A percentile compares a stretch with the other conserved stretches of the same genome.
phyloP scores from a whole-genome alignment of 306 rosid genomes.

The Medicago arabica region DNA sequence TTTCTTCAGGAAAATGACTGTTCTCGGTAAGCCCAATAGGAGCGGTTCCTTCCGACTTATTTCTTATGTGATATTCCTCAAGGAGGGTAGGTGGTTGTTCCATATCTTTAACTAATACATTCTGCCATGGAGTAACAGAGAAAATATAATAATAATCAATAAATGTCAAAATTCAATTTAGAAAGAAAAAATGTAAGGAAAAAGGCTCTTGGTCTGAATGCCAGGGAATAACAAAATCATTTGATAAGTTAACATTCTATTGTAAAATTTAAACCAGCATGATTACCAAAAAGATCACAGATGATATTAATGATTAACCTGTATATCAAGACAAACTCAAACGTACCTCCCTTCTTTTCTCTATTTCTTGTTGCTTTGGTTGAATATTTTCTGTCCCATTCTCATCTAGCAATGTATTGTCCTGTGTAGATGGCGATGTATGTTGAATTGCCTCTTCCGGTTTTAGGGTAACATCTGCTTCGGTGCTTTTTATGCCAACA shows the following conservation, averaged over 20 bases:
- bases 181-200: conserved; percentile 12
- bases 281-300: conserved; percentile 7
- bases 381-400: conserved; percentile 45
- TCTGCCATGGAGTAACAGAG: conserved; percentile 56
- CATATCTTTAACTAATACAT: conserved; percentile 44
- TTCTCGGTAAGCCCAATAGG: conserved; percentile 42
- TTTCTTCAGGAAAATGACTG: conserved; percentile 50
- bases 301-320: conserved; percentile 29
- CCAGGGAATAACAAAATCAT: conserved; percentile 34
- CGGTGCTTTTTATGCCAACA: conserved; percentile 46
- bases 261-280: conserved; percentile 29
- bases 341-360: conserved; percentile 65
- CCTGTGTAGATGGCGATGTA: conserved; percentile 45
- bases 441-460: conserved; percentile 53
- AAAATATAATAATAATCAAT: conserved; percentile 39
- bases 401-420: conserved; percentile 50
- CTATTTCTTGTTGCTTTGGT: conserved; percentile 42
- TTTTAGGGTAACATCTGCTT: conserved; percentile 35
- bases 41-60: conserved; percentile 50
- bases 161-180: conserved; percentile 38
- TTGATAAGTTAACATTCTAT: conserved; percentile 31
- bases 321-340: conserved; percentile 34
- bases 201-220: conserved; percentile 24
- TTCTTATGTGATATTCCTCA: conserved; percentile 65
- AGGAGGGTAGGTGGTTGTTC: conserved; percentile 65